A percentile compares a stretch with the other conserved stretches of the same genome.
phyloP scores from a whole-genome alignment of 129 eudicot species.

The Centella asiatica region DNA sequence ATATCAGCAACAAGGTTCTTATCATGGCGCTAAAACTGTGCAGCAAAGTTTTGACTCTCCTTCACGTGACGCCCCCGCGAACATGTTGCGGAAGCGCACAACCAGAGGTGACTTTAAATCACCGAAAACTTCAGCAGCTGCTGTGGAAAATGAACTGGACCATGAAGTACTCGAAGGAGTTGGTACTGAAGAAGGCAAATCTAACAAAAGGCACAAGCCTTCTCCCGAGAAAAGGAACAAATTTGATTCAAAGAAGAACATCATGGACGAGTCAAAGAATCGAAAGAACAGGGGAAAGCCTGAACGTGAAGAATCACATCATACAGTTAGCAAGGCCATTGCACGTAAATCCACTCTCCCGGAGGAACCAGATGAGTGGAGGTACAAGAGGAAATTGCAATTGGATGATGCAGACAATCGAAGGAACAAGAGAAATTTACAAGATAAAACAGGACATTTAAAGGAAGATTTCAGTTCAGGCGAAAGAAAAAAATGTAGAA shows the following conservation, averaged over 20 bases:
- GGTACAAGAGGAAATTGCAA: conserved; percentile 33
- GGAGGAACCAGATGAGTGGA: conserved; percentile 8
- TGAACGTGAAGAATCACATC: conserved; percentile 10
- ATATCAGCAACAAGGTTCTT: conserved; percentile 45
- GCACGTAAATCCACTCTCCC: conserved; percentile 7
- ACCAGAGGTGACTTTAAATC: conserved; percentile 13
- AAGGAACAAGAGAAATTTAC: conserved; percentile 31
- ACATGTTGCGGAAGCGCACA: conserved; percentile 42
- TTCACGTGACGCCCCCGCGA: conserved; percentile 18
- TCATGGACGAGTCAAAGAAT: conserved; percentile 6
- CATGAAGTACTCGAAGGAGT: conserved; percentile 15
- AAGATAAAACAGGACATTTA: conserved; percentile 20
- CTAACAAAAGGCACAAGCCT: conserved; percentile 27
- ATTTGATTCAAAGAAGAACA: conserved; percentile 1
- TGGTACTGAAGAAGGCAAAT: conserved; percentile 22
- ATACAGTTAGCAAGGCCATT: neutral
- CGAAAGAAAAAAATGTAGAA: conserved; percentile 42
- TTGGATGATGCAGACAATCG: conserved; percentile 5
- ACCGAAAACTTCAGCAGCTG: conserved; percentile 7
- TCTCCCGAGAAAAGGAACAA: conserved; percentile 4
- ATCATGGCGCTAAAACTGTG: conserved; percentile 11
- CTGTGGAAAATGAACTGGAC: conserved; percentile 15
- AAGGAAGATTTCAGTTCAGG: conserved; percentile 18
- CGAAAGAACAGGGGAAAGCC: conserved; percentile 19
- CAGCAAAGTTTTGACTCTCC: conserved; percentile 18